Conservation (phyloP, 331 rosid species). For the Stylosanthes scabra region DNA sequence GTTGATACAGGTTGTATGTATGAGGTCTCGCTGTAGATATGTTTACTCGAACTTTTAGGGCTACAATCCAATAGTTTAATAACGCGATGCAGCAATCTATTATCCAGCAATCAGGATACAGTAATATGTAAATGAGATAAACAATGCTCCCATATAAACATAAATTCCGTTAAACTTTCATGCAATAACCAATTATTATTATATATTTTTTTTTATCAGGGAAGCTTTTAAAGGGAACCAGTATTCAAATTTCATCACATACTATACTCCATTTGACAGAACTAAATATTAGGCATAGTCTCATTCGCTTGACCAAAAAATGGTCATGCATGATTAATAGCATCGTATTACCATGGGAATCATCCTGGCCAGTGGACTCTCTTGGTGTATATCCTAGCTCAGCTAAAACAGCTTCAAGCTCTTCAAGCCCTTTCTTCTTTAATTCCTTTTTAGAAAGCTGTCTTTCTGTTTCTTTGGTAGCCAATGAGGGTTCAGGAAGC, state of each 20-base stretch:
- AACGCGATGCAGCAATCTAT: background rate
- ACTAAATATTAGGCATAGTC: background rate
- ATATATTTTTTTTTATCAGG: background rate
- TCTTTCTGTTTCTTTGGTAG: conserved; percentile 59
- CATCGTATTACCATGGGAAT: conserved; percentile 46
- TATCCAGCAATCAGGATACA: background rate
- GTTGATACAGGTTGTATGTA: background rate
- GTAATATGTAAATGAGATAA: background rate
- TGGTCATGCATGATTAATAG: background rate
- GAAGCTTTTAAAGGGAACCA: conserved; percentile 9
- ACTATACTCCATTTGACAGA: conserved; percentile 5
- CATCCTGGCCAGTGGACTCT: conserved; percentile 48
- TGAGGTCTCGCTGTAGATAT: background rate
- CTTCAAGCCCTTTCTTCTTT: conserved; percentile 66
- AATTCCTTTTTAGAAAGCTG: conserved; percentile 69
- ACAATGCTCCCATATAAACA: conserved; percentile 2
- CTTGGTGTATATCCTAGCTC: conserved; percentile 53
- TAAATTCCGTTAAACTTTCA: background rate
- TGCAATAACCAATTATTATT: background rate
- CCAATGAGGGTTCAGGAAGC: conserved; percentile 44
- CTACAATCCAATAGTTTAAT: background rate
- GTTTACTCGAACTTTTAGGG: background rate
- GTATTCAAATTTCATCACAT: background rate
- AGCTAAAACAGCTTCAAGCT: conserved; percentile 64
- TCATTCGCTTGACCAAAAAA: background rate